A percentile compares a stretch with the other conserved stretches of the same genome.
These are phyloP conservation scores for Cinnamomum micranthum DNA, from an alignment of 164 flowering plant genomes.

Conservation along the genomic window DNA sequence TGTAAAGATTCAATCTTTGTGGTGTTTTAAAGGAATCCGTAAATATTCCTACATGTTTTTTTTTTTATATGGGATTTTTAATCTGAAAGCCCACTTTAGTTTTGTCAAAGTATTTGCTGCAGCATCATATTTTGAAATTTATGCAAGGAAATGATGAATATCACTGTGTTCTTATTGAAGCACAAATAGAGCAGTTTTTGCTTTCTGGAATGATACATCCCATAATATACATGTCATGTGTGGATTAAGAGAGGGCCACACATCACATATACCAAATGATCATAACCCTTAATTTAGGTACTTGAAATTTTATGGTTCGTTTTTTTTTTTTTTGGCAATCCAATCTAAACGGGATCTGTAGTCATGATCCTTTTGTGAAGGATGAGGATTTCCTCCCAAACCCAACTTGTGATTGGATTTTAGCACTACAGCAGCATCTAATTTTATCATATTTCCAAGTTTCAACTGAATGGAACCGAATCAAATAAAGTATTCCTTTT, in stretches of 20 bases:
- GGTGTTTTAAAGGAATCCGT: background rate
- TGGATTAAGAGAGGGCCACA: background rate
- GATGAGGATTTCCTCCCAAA: background rate
- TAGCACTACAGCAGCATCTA: background rate
- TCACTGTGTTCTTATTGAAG: background rate
- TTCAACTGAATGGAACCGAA: background rate
- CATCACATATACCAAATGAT: too few species aligned
- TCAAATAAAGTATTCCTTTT: background rate
- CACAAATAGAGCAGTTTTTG: background rate
- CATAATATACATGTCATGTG: background rate
- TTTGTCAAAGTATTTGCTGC: background rate
- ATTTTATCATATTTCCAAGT: background rate
- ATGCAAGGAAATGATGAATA: background rate
- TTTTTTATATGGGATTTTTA: background rate
- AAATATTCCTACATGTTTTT: background rate
- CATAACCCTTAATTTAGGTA: background rate
- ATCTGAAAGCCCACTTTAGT: background rate
- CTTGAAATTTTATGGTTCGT: background rate
- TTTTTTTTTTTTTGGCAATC: background rate
- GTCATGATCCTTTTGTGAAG: background rate
- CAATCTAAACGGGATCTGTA: too few species aligned
- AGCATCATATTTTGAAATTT: background rate
- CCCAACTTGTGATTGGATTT: background rate
- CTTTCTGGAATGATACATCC: background rate
- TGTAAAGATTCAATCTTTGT: background rate